phyloP scores from a whole-genome alignment of 2,329 filamentous ascomycete species.

The Aspergillus nomiae region DNA sequence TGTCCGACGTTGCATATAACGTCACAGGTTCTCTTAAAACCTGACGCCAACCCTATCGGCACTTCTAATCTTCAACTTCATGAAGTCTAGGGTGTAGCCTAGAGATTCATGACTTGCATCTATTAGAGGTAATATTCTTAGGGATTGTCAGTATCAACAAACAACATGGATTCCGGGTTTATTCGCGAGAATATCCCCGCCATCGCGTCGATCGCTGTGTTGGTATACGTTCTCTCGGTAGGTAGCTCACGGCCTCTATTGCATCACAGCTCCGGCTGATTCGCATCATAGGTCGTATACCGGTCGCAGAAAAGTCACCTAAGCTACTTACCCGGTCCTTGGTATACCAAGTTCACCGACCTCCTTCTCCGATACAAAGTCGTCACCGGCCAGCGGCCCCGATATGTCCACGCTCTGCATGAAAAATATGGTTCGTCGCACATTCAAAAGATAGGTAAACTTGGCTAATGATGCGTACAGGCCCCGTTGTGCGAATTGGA shows the following conservation, averaged over 20 bases:
- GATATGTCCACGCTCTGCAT: slow-evolving; percentile 20
- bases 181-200: background rate
- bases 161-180: slow-evolving; percentile 3
- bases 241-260: background rate
- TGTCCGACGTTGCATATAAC: background rate
- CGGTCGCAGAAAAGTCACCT: background rate
- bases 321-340: slow-evolving; percentile 12
- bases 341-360: slow-evolving; percentile 13
- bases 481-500: slow-evolving; percentile 32
- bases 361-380: slow-evolving; percentile 10
- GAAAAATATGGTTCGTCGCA: slow-evolving; percentile 13
- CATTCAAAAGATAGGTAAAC: background rate
- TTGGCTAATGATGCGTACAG: slow-evolving; percentile 12
- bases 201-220: background rate
- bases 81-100: background rate
- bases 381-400: slow-evolving; percentile 11
- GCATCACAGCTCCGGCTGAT: background rate
- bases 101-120: background rate
- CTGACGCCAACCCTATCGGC: background rate
- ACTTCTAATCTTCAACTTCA: background rate
- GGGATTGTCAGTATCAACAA: background rate
- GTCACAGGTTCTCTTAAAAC: background rate
- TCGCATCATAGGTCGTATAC: background rate
- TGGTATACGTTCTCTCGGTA: slow-evolving; percentile 1
- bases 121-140: background rate